phyloP scores from a whole-genome alignment of 2,329 filamentous ascomycete species.

The Pyricularia grisea region DNA sequence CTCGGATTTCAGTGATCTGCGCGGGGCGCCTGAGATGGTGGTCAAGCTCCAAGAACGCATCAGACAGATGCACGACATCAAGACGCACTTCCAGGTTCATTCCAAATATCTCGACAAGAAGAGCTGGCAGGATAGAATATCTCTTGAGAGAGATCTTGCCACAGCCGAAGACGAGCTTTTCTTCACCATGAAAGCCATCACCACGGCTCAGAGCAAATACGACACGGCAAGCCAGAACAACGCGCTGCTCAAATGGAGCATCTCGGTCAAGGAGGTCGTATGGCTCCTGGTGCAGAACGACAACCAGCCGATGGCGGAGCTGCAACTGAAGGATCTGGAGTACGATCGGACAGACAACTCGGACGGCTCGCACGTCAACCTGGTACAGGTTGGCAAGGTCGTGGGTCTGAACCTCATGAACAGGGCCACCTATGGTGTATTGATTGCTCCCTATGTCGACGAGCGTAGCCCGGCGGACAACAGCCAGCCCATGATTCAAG shows the following conservation, averaged over 20 bases:
- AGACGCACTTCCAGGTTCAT: slow-evolving; percentile 90
- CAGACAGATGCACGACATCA: slow-evolving; percentile 90
- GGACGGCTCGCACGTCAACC: slow-evolving; percentile 92
- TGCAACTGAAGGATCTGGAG: slow-evolving; percentile 82
- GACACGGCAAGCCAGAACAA: slow-evolving; percentile 65
- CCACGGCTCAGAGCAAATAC: slow-evolving; percentile 69
- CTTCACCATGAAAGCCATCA: slow-evolving; percentile 99
- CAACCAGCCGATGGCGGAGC: slow-evolving; percentile 80
- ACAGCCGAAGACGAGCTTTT: slow-evolving; percentile 94
- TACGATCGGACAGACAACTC: slow-evolving; percentile 96
- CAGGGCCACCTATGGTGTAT: slow-evolving; percentile 89
- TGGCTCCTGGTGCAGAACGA: slow-evolving; percentile 92
- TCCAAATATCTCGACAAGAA: slow-evolving; percentile 76
- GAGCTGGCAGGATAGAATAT: slow-evolving; percentile 83
- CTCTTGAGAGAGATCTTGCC: slow-evolving; percentile 82
- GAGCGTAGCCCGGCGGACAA: slow-evolving; percentile 43
- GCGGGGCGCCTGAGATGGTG: slow-evolving; percentile 89
- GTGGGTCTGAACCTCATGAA: slow-evolving; percentile 83
- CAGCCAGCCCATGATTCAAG: slow-evolving; percentile 75
- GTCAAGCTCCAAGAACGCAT: slow-evolving; percentile 86
- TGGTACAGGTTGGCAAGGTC: slow-evolving; percentile 79
- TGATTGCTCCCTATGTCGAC: slow-evolving; percentile 84
- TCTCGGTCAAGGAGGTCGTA: slow-evolving; percentile 89
- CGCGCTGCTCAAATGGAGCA: slow-evolving; percentile 81
- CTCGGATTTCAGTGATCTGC: slow-evolving; percentile 94